A percentile compares a stretch with the other conserved stretches of the same genome.
Conservation (phyloP, 179 eudicot genomes). For the Vitellaria paradoxa region DNA sequence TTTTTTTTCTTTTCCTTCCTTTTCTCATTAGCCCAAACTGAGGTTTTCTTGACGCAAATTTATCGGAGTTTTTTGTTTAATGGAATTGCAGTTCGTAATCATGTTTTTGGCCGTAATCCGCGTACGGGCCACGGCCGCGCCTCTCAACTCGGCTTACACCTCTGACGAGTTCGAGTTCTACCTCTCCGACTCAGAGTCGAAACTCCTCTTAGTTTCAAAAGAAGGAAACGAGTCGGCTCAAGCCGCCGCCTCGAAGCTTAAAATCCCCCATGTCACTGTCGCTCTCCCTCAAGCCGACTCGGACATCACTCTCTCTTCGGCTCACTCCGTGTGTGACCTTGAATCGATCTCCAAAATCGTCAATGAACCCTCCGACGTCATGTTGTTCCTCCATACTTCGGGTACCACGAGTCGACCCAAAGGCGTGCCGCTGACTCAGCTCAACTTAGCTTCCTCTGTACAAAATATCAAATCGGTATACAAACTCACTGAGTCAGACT, state of each 20-base stretch:
- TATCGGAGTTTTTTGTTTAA: neutral
- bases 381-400: slow-evolving; percentile 69
- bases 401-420: slow-evolving; percentile 77
- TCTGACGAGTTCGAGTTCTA: slow-evolving; percentile 70
- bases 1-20: neutral
- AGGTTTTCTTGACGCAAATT: no score
- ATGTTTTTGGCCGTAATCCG: slow-evolving; percentile 65
- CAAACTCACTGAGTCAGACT: slow-evolving; percentile 49
- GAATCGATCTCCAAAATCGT: slow-evolving; percentile 12
- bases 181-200: slow-evolving; percentile 60
- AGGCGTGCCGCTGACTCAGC: slow-evolving; percentile 64
- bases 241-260: slow-evolving; percentile 51
- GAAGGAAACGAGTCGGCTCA: slow-evolving; percentile 49
- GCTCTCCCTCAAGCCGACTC: slow-evolving; percentile 33
- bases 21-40: neutral
- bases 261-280: slow-evolving; percentile 40
- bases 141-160: slow-evolving; percentile 63
- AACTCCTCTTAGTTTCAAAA: slow-evolving; percentile 39
- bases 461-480: slow-evolving; percentile 52
- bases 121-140: slow-evolving; percentile 58
- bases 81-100: slow-evolving; percentile 47
- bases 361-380: slow-evolving; percentile 55
- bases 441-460: slow-evolving; percentile 48
- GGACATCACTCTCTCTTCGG: slow-evolving; percentile 27
- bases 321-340: slow-evolving; percentile 18